Conservation (phyloP, 495 filamentous ascomycete genomes). For the Friedmanniomyces simplex region DNA sequence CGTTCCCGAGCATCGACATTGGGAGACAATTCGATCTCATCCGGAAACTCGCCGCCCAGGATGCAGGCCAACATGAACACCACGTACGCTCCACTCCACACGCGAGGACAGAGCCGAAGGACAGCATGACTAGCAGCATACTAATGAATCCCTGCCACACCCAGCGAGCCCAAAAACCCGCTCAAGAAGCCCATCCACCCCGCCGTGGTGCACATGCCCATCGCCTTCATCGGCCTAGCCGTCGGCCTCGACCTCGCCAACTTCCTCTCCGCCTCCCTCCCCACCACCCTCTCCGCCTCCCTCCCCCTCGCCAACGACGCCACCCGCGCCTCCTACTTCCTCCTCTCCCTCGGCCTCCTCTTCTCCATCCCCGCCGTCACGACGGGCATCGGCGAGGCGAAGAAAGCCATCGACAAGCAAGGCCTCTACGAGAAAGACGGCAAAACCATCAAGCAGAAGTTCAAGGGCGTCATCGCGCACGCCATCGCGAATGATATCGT, state of each 20-base stretch:
- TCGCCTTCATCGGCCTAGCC: conserved; percentile 27
- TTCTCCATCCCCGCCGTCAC: conserved; percentile 19
- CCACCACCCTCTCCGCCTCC: conserved; percentile 6
- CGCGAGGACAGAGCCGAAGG: not conserved
- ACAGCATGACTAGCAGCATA: not conserved
- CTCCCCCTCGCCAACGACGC: conserved; percentile 14
- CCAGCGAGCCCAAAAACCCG: conserved; percentile 12
- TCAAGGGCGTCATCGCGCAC: conserved; percentile 21
- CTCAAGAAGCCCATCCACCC: conserved; percentile 28
- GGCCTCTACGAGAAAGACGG: conserved; percentile 21
- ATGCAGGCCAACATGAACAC: conserved; percentile 11
- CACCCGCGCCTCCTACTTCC: conserved; percentile 19
- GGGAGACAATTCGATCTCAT: conserved; percentile 90
- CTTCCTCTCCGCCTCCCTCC: conserved; percentile 6
- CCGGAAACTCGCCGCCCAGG: conserved; percentile 57
- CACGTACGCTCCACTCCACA: conserved; percentile 1
- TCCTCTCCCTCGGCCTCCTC: conserved; percentile 21
- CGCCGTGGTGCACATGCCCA: conserved; percentile 29
- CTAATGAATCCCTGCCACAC: not conserved
- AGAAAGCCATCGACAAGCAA: conserved; percentile 17
- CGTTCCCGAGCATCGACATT: conserved; percentile 78
- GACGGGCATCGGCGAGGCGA: conserved; percentile 17
- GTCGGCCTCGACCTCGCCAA: conserved; percentile 25
- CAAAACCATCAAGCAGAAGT: conserved; percentile 18
- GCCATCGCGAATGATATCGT: conserved; percentile 20